Evolutionary conservation across 2,329 filamentous ascomycete genomes (phyloP).

Genomic region (Hypoxylon rubiginosum): DNA sequence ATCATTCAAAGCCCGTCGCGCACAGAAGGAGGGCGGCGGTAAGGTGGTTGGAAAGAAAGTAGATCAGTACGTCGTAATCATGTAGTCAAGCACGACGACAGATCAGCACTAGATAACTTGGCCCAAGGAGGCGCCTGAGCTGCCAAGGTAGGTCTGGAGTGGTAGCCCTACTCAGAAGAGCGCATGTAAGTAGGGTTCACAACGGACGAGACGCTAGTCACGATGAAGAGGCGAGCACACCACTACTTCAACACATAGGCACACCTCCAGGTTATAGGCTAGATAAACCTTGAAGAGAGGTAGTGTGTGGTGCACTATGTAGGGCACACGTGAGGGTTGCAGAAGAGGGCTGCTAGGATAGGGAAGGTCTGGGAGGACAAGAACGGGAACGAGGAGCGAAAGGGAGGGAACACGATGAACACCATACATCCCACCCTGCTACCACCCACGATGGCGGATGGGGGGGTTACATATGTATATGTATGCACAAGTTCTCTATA

Average conservation of each 20-base stretch:
- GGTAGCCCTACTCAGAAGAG: conserved; percentile 26
- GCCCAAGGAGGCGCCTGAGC: conserved; percentile 4
- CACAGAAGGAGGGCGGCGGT: conserved; percentile 11
- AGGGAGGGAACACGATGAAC: conserved; percentile 5
- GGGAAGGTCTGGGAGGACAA: conserved; percentile 41
- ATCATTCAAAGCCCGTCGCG: conserved; percentile 31
- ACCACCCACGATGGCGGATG: conserved; percentile 34
- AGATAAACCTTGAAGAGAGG: conserved; percentile 35
- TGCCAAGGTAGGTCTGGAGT: conserved; percentile 4
- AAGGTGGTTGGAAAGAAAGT: conserved; percentile 12
- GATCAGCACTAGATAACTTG: conserved; percentile 30
- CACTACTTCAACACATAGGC: conserved; percentile 30
- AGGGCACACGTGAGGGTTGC: conserved; percentile 45
- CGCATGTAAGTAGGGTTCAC: conserved; percentile 34
- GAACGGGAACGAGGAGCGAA: conserved; percentile 29
- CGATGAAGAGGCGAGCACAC: conserved; percentile 38
- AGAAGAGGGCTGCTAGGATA: conserved; percentile 34
- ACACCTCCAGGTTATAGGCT: conserved; percentile 32
- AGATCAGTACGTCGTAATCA: conserved; percentile 36
- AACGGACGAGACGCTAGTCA: conserved; percentile 36
- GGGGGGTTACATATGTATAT: no score
- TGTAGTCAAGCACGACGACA: conserved; percentile 32
- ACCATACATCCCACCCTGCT: conserved; percentile 9
- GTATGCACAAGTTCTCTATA: conserved; percentile 32
- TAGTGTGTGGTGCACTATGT: conserved; percentile 27